Base-by-base conservation (phyloP, 805 yeast genomes). In the Candida anglica region DNA sequence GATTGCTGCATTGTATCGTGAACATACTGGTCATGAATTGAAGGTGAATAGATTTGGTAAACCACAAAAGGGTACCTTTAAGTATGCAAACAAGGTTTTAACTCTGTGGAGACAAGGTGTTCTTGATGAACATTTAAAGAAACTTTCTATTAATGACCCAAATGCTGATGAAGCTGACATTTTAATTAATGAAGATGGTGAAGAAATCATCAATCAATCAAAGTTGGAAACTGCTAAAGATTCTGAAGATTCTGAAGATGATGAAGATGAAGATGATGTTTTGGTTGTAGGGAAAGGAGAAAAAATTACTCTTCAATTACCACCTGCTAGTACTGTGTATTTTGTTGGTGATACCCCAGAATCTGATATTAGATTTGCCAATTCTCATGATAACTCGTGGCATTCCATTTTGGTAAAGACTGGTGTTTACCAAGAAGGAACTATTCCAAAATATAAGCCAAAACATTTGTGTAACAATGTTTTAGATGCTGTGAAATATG, bases 271-370 rank as follows among this genome's bases (percentile, higher is more conserved):
- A 31, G 66, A 66, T 36, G 74, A 65, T 37, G 73, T 72, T 19
- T 59, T 74, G 24, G 63, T 70, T 3, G 60, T 46, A 30, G 58
- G 54, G 39, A 52, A 52, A 30, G 54, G 52, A 28, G 69, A 64
- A 23, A 49, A 60, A 36, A 64, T 66, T 42, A 63, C 66, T 16
- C 77, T 66, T 46, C 80, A 79, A 36, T 62, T 85, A 43, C 93
- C 93, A 5, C 89, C 89, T 3, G 87, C 93, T 3, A 79, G 86
- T 4, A 84, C 93, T 0, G 94, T 86, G 11, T 85, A 85, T 57
- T 86, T 85, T 61, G 93, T 85, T 33, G 95, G 95, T 48, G 95
- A 85, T 53, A 85, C 94, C 10, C 95, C 95, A 14, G 94, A 85
- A 61, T 81, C 89, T 5, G 95, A 85, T 57, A 85, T 85, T 43